These are phyloP conservation scores for Jatropha curcas DNA, from an alignment of 345 rosid genomes.

Conservation along the genomic window DNA sequence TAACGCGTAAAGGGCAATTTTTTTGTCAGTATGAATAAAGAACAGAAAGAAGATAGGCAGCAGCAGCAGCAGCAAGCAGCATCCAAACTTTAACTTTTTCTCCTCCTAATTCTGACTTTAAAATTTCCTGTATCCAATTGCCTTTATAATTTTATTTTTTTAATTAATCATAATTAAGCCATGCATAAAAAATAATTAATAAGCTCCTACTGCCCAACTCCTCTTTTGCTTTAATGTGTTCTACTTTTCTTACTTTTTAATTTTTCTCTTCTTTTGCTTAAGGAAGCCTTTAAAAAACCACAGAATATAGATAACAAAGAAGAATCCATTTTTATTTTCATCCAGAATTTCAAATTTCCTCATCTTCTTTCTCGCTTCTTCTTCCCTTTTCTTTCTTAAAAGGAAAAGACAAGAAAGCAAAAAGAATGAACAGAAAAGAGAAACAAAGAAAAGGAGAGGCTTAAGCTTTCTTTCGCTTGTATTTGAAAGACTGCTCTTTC, in stretches of 20 bases:
- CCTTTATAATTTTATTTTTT: slow-evolving; percentile 24
- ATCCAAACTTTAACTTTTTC: slow-evolving; percentile 46
- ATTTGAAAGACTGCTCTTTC: slow-evolving; percentile 50
- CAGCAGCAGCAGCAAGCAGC: slow-evolving; percentile 8
- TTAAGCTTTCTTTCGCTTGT: slow-evolving; percentile 58
- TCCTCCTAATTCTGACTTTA: slow-evolving; percentile 42
- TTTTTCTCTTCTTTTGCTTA: slow-evolving; percentile 24
- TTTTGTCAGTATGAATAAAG: slow-evolving; percentile 41
- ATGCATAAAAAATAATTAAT: background rate
- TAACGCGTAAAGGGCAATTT: slow-evolving; percentile 63
- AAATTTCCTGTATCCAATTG: slow-evolving; percentile 50
- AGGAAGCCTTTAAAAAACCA: slow-evolving; percentile 23
- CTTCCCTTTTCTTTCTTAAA: slow-evolving; percentile 32
- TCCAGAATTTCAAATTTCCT: slow-evolving; percentile 18
- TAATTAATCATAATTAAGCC: background rate
- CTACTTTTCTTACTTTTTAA: background rate
- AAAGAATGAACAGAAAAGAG: slow-evolving; percentile 25
- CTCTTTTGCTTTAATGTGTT: background rate
- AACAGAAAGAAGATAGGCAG: slow-evolving; percentile 4
- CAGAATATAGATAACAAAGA: slow-evolving; percentile 15
- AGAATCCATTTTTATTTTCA: slow-evolving; percentile 12
- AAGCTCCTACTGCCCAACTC: background rate
- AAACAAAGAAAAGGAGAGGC: slow-evolving; percentile 42
- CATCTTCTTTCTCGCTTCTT: slow-evolving; percentile 25
- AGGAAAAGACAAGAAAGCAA: slow-evolving; percentile 20